A percentile compares a stretch with the other conserved stretches of the same genome.
Conservation (phyloP, 176 grass and related monocot genomes). For the Melocanna baccifera region DNA sequence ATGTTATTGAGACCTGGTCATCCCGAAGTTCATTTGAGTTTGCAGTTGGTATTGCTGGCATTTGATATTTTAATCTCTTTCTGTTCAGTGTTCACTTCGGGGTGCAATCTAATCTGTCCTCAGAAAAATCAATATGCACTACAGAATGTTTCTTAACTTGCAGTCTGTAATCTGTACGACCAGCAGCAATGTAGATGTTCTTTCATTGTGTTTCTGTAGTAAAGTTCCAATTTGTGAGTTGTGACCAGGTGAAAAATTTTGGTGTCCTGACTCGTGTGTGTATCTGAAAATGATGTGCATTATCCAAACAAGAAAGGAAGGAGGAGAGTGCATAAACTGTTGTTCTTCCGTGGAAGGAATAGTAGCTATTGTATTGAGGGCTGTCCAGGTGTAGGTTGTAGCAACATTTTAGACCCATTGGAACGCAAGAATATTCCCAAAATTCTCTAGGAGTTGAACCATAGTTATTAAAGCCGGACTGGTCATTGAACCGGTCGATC, state of each 20-base stretch:
- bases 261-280: background rate
- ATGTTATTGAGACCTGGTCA: background rate
- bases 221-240: background rate
- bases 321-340: background rate
- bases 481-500: no score
- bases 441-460: background rate
- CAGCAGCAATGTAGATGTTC: background rate
- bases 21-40: background rate
- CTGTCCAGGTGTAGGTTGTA: background rate
- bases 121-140: background rate
- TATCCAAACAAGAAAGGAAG: background rate
- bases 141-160: background rate
- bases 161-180: background rate
- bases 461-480: no score
- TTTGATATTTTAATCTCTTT: background rate
- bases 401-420: background rate
- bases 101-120: background rate
- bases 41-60: background rate
- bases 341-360: background rate
- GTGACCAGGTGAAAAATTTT: background rate
- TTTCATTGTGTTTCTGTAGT: background rate
- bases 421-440: background rate
- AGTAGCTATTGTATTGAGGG: background rate
- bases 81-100: background rate
- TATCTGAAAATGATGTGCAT: background rate